These are phyloP conservation scores for Colletotrichum orchidophilum DNA, from an alignment of 2,329 filamentous ascomycete species.

Conservation along the genomic window DNA sequence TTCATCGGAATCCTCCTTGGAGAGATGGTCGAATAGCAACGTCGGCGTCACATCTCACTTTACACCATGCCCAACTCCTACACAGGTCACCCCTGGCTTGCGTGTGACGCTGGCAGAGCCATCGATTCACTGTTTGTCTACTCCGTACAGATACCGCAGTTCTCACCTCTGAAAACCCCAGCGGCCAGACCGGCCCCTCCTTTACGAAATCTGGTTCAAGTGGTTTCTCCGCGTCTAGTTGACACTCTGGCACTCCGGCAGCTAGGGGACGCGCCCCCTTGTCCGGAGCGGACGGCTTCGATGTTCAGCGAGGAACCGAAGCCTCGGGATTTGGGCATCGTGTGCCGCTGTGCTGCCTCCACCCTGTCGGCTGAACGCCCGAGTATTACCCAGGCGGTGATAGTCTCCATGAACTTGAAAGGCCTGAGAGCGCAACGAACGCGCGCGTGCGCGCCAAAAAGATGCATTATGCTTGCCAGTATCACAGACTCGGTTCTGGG, in stretches of 20 bases:
- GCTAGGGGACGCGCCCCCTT: constrained; percentile 3
- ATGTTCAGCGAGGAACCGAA: background rate
- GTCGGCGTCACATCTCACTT: constrained; percentile 12
- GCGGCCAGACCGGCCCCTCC: constrained; percentile 14
- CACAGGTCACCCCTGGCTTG: constrained; percentile 9
- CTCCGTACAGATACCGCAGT: background rate
- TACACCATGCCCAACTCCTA: background rate
- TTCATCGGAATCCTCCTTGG: background rate
- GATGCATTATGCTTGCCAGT: background rate
- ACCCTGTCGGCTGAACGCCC: constrained; percentile 10
- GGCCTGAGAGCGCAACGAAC: background rate
- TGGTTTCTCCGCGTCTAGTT: constrained; percentile 12
- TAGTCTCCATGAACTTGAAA: background rate
- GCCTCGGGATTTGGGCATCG: background rate
- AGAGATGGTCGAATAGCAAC: background rate
- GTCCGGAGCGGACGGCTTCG: background rate
- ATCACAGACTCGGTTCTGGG: background rate
- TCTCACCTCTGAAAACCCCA: background rate
- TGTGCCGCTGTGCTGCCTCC: background rate
- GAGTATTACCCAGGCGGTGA: constrained; percentile 14
- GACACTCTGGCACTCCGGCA: constrained; percentile 13
- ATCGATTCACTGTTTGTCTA: background rate
- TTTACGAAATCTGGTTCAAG: constrained; percentile 9
- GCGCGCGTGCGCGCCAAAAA: background rate
- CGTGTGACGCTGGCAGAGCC: constrained; percentile 4